phyloP scores from a whole-genome alignment of 495 filamentous ascomycete species.

The Glutinoglossum americanum region DNA sequence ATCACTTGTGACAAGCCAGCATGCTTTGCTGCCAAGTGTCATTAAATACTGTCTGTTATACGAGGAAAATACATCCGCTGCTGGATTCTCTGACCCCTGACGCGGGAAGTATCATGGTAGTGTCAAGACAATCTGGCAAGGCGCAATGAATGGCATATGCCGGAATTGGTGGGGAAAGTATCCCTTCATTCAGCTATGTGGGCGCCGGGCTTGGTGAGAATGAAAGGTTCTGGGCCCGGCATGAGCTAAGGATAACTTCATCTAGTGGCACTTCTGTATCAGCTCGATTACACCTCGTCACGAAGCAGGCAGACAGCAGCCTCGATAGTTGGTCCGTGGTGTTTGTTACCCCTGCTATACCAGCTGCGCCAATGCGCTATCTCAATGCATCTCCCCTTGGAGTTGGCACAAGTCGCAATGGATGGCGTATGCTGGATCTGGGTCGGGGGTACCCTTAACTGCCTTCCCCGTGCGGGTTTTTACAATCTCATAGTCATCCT shows the following conservation, averaged over 20 bases:
- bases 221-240: too few relatives aligned
- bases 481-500: neutral
- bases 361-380: too few relatives aligned
- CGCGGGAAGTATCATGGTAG: neutral
- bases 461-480: neutral
- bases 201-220: too few relatives aligned
- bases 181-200: too few relatives aligned
- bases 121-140: conserved; percentile 1
- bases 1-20: neutral
- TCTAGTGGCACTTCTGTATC: too few relatives aligned
- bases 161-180: neutral
- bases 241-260: too few relatives aligned
- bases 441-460: neutral
- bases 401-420: neutral
- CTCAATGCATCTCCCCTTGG: too few relatives aligned
- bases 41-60: neutral
- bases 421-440: neutral
- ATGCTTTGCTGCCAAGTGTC: neutral
- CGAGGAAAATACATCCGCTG: neutral
- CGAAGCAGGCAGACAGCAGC: too few relatives aligned
- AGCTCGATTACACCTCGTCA: too few relatives aligned
- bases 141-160: neutral
- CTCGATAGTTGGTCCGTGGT: too few relatives aligned
- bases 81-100: too few relatives aligned
- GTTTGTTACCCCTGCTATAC: too few relatives aligned